A percentile compares a stretch with the other conserved stretches of the same genome.
Evolutionary conservation across 2,329 filamentous ascomycete genomes (phyloP).

Genomic region (Ophiostoma montium): DNA sequence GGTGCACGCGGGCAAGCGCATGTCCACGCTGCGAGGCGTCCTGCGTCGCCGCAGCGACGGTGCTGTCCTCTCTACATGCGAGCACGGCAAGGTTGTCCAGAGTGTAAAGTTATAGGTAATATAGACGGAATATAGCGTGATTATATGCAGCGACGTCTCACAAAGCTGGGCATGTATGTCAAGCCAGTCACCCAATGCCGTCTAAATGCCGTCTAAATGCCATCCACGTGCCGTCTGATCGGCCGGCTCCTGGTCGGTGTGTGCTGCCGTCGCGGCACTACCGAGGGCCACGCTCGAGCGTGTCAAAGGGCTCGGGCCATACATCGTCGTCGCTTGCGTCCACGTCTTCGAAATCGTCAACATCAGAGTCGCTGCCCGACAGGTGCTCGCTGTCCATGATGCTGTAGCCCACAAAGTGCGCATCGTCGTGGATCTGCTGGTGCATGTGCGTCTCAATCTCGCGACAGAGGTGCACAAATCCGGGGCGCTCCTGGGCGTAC

Average conservation of each 20-base stretch:
- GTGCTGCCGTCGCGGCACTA: too few relatives aligned
- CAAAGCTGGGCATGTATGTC: too few relatives aligned
- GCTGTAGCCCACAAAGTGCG: neutral
- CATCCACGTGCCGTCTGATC: too few relatives aligned
- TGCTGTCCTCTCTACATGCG: slow-evolving; percentile 39
- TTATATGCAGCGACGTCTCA: too few relatives aligned
- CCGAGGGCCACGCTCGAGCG: too few relatives aligned
- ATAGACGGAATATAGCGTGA: neutral
- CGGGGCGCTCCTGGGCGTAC: neutral
- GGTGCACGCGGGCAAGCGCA: slow-evolving; percentile 39
- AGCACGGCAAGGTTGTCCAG: slow-evolving; percentile 45
- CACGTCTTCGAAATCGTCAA: too few relatives aligned
- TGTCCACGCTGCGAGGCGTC: slow-evolving; percentile 38
- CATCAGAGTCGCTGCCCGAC: too few relatives aligned
- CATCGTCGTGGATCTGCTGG: neutral
- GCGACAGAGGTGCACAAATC: neutral
- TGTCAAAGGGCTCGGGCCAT: too few relatives aligned
- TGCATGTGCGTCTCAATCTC: neutral
- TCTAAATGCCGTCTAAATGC: too few relatives aligned
- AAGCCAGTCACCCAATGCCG: too few relatives aligned
- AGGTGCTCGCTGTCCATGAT: neutral
- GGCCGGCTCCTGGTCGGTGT: too few relatives aligned
- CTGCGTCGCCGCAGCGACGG: slow-evolving; percentile 41
- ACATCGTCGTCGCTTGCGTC: neutral
- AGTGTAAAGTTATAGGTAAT: neutral